Conservation (phyloP, 2,329 filamentous ascomycete genomes). For the Aspergillus luchuensis region DNA sequence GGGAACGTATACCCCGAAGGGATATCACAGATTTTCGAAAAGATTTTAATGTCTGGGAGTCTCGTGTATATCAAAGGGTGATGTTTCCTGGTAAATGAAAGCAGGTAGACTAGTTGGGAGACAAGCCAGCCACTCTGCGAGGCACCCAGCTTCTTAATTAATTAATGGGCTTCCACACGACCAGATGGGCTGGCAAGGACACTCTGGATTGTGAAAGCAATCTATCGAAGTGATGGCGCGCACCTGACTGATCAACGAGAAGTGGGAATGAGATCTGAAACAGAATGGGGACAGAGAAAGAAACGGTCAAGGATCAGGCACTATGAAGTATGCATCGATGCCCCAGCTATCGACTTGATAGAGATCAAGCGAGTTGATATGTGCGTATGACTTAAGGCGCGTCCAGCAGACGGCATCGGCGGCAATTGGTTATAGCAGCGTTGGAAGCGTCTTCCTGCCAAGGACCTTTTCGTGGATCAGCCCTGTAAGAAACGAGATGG, state of each 20-base stretch:
- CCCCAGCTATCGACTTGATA: background rate
- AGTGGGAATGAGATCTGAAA: background rate
- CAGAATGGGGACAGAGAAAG: background rate
- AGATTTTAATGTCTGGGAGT: background rate
- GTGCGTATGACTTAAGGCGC: background rate
- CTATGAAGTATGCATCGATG: background rate
- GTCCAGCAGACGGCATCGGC: background rate
- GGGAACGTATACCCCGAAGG: background rate
- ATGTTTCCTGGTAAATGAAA: background rate
- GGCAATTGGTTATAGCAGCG: background rate
- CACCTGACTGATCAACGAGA: background rate
- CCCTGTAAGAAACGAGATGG: background rate
- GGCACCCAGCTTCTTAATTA: background rate
- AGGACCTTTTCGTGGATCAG: background rate
- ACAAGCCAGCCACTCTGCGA: background rate
- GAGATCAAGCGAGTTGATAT: background rate
- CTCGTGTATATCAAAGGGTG: background rate
- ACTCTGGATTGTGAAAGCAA: background rate
- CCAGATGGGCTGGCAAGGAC: background rate
- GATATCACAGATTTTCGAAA: background rate
- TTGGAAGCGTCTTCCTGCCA: background rate
- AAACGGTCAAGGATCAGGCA: background rate
- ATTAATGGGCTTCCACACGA: background rate
- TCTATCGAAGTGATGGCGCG: background rate
- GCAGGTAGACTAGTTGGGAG: background rate